Percentiles rank a stretch among this genome's conserved stretches.
Conservation (phyloP, 2,329 filamentous ascomycete genomes). For the Botrytis medusae region DNA sequence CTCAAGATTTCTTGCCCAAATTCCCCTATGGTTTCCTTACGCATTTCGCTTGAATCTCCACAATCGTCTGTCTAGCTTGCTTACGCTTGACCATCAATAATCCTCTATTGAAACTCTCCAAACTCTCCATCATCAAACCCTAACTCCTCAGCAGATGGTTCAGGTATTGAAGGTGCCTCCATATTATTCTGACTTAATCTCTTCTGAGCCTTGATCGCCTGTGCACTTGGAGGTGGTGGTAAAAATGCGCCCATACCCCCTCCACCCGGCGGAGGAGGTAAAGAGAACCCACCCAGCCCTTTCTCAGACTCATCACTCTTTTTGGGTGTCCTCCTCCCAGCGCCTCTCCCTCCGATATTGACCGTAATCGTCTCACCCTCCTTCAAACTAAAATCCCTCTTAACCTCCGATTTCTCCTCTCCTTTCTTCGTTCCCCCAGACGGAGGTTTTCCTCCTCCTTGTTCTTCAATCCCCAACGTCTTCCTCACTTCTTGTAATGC, state of each 20-base stretch:
- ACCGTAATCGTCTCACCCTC: constrained; percentile 88
- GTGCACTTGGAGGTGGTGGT: constrained; percentile 66
- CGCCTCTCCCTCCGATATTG: constrained; percentile 61
- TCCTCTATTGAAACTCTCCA: constrained; percentile 66
- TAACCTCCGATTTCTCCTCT: constrained; percentile 48
- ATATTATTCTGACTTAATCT: constrained; percentile 49
- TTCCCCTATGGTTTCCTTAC: background rate
- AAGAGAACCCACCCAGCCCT: constrained; percentile 55
- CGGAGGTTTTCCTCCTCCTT: constrained; percentile 38
- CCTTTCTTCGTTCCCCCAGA: constrained; percentile 32
- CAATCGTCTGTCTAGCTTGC: background rate
- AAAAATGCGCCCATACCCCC: constrained; percentile 48
- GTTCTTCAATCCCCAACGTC: constrained; percentile 60
- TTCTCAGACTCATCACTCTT: constrained; percentile 34
- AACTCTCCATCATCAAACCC: constrained; percentile 88
- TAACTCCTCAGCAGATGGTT: constrained; percentile 56
- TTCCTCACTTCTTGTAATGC: constrained; percentile 76
- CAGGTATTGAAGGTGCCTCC: constrained; percentile 39
- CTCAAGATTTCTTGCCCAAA: background rate
- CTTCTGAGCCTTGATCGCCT: constrained; percentile 61
- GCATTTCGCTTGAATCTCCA: background rate
- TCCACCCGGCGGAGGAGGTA: constrained; percentile 61
- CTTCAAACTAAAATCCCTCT: constrained; percentile 80
- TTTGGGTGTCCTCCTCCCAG: constrained; percentile 31
- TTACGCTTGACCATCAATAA: background rate